A percentile compares a stretch with the other conserved stretches of the same genome.
These are phyloP conservation scores for Anthracocystis setariae DNA, from an alignment of 1,284 basidiomycete genomes.

Conservation along the genomic window DNA sequence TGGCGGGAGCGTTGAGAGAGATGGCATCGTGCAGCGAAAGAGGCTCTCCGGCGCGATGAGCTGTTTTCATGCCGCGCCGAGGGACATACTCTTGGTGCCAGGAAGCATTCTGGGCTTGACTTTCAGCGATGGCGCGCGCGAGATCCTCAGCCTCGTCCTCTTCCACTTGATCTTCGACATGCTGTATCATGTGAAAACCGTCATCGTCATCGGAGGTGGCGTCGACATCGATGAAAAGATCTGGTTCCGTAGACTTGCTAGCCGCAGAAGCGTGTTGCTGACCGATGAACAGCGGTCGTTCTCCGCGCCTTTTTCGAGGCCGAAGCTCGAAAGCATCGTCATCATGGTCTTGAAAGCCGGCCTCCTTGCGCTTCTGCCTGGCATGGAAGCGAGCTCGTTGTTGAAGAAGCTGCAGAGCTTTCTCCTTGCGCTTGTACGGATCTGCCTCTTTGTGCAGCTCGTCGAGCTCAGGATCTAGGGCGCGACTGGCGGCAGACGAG, in stretches of 20 bases:
- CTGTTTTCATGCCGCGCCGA: slow-evolving; percentile 24
- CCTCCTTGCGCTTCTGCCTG: slow-evolving; percentile 49
- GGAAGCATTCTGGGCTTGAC: slow-evolving; percentile 13
- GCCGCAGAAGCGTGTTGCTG: slow-evolving; percentile 4
- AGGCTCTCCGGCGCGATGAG: slow-evolving; percentile 30
- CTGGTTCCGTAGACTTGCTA: slow-evolving; percentile 7
- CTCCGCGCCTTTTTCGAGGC: slow-evolving; percentile 19
- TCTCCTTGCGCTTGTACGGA: slow-evolving; percentile 52
- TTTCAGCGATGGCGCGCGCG: slow-evolving; percentile 48
- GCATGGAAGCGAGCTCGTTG: slow-evolving; percentile 55
- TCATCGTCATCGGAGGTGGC: slow-evolving; percentile 21
- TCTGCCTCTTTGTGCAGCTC: slow-evolving; percentile 44
- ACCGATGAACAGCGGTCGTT: slow-evolving; percentile 44
- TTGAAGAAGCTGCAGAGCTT: slow-evolving; percentile 49
- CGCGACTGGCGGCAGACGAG: slow-evolving; percentile 6
- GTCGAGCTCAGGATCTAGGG: slow-evolving; percentile 49
- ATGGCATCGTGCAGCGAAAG: slow-evolving; percentile 41
- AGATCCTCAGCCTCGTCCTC: slow-evolving; percentile 57
- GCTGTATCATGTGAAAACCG: slow-evolving; percentile 14
- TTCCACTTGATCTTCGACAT: slow-evolving; percentile 34
- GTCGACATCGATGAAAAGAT: slow-evolving; percentile 44
- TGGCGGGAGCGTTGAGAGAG: neutral
- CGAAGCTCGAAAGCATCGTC: slow-evolving; percentile 21
- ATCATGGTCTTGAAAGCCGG: slow-evolving; percentile 47
- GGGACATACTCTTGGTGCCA: slow-evolving; percentile 1